These are phyloP conservation scores for Petrea volubilis DNA, from an alignment of 257 asterid species.

Conservation along the genomic window DNA sequence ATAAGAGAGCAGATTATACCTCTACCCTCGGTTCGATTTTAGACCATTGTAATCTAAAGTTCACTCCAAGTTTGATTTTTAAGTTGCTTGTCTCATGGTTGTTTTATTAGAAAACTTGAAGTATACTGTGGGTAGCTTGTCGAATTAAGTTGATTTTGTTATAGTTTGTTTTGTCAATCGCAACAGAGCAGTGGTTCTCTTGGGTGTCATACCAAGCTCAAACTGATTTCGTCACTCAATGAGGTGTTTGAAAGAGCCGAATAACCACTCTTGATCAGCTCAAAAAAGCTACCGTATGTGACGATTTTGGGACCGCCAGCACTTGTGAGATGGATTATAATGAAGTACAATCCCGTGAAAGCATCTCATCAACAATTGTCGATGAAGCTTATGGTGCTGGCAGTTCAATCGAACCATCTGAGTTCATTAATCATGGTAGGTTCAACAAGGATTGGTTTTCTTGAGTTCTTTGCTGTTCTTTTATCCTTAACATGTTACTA, in stretches of 20 bases:
- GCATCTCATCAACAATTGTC: constrained; percentile 43
- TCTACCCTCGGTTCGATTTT: neutral
- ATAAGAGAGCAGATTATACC: neutral
- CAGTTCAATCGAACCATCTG: constrained; percentile 44
- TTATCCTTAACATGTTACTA: neutral
- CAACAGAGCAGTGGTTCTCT: constrained; percentile 75
- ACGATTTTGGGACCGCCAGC: constrained; percentile 51
- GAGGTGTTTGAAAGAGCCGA: constrained; percentile 39
- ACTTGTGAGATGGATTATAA: constrained; percentile 50
- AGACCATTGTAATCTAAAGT: neutral
- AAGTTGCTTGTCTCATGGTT: neutral
- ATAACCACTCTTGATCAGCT: constrained; percentile 23
- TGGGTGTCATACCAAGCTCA: constrained; percentile 47
- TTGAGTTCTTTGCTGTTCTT: constrained; percentile 3
- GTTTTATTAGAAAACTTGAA: neutral
- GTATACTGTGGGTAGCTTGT: neutral
- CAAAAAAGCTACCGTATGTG: constrained; percentile 39
- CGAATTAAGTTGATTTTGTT: constrained; percentile 24
- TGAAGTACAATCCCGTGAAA: constrained; percentile 42
- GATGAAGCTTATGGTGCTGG: constrained; percentile 43
- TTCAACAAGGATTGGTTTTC: constrained; percentile 14
- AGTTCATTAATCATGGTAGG: constrained; percentile 70
- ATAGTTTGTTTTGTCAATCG: constrained; percentile 38
- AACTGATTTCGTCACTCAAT: constrained; percentile 40
- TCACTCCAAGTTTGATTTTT: neutral